These are phyloP conservation scores for Mucuna pruriens DNA, from an alignment of 306 rosid species.

Conservation along the genomic window DNA sequence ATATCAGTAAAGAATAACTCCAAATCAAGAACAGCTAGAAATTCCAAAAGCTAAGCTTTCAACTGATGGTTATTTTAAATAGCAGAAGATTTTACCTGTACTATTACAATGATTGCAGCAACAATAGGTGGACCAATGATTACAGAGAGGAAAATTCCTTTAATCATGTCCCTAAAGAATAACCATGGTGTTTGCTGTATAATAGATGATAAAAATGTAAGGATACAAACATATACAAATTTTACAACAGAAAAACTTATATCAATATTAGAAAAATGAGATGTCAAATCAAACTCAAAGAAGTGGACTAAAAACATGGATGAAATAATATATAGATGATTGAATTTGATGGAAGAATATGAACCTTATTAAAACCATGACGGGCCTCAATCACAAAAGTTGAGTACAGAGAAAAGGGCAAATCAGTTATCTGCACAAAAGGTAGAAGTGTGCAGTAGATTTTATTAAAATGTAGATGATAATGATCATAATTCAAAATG, in stretches of 20 bases:
- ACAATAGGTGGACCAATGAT: constrained; percentile 92
- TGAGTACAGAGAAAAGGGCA: constrained; percentile 93
- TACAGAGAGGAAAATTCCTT: constrained; percentile 68
- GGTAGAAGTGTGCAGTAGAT: constrained; percentile 37
- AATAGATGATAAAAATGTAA: constrained; percentile 41
- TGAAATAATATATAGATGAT: neutral
- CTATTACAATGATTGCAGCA: constrained; percentile 84
- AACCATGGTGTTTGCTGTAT: constrained; percentile 93
- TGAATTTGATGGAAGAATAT: constrained; percentile 30
- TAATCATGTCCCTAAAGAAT: constrained; percentile 91
- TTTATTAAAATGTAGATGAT: constrained; percentile 23
- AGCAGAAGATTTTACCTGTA: constrained; percentile 63
- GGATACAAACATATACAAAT: constrained; percentile 19
- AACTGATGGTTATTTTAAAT: neutral
- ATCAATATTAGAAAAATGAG: constrained; percentile 23
- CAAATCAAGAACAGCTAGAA: constrained; percentile 2
- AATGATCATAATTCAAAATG: constrained; percentile 21
- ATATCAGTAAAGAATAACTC: constrained; percentile 13
- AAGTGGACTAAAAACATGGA: constrained; percentile 6
- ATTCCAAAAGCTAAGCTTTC: constrained; percentile 21
- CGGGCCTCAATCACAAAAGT: constrained; percentile 97
- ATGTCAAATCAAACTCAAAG: constrained; percentile 36
- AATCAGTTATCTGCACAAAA: constrained; percentile 81
- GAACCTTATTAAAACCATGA: constrained; percentile 94
- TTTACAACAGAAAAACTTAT: neutral